Percentiles rank a stretch among this genome's conserved stretches.
These are phyloP conservation scores for Rhodotorula diobovata DNA, from an alignment of 768 basidiomycete species.

Conservation along the genomic window DNA sequence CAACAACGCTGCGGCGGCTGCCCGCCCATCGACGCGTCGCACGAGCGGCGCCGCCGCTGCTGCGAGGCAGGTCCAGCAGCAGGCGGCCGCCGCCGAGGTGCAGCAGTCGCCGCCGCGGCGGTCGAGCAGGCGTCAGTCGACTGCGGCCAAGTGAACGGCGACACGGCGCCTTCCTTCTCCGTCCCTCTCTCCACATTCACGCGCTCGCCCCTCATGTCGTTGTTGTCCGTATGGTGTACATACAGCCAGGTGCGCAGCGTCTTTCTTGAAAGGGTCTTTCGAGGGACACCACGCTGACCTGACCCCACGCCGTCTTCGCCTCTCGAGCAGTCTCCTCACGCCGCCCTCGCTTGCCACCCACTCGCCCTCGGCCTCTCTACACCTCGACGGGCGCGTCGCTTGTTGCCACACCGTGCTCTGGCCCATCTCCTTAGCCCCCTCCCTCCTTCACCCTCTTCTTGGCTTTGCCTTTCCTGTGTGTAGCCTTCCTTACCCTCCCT, in stretches of 20 bases:
- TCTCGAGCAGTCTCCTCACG: background rate
- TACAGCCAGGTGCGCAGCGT: background rate
- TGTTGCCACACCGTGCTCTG: no score
- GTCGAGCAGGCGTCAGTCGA: background rate
- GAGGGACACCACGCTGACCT: no score
- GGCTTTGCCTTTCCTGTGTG: background rate
- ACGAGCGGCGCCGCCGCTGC: background rate
- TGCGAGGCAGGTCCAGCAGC: background rate
- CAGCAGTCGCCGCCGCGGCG: slow-evolving; percentile 4
- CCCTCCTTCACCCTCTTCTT: no score
- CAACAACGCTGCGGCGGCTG: background rate
- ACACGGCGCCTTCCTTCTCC: background rate
- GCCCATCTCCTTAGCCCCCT: no score
- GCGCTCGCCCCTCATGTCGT: background rate
- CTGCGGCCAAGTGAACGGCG: background rate
- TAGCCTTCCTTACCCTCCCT: background rate
- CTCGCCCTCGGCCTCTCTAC: no score
- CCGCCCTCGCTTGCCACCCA: background rate
- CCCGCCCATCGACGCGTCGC: background rate
- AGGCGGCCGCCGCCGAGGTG: background rate
- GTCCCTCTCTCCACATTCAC: background rate
- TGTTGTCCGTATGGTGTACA: background rate
- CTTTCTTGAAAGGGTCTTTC: background rate
- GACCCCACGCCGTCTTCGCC: no score
- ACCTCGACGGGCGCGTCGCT: no score